Conservation (phyloP, 352 stramenopile species). For the Peronosclerospora sorghi region DNA sequence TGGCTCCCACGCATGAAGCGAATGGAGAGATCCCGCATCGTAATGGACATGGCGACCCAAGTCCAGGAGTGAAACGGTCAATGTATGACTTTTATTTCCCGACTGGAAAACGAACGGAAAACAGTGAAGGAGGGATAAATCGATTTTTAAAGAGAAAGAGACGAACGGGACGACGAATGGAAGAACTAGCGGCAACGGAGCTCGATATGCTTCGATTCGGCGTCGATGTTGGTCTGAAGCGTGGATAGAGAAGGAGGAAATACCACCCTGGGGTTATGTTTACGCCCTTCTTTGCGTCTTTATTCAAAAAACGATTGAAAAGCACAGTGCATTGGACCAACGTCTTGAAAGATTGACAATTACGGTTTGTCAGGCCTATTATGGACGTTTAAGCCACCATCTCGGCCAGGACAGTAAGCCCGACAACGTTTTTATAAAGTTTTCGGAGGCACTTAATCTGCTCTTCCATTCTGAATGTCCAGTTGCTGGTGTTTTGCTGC, state of each 20-base stretch:
- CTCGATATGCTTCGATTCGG: conserved; percentile 55
- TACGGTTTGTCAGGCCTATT: conserved; percentile 15
- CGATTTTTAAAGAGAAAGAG: conserved; percentile 42
- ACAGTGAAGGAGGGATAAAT: conserved; percentile 6
- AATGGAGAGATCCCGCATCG: conserved; percentile 15
- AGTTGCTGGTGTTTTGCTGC: conserved; percentile 10
- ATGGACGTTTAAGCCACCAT: conserved; percentile 6
- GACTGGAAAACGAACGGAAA: background rate
- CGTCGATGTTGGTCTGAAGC: conserved; percentile 44
- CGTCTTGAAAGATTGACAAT: conserved; percentile 15
- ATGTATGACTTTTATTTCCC: conserved; percentile 62
- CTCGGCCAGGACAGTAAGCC: conserved; percentile 4
- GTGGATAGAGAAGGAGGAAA: conserved; percentile 21
- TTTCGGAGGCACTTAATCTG: conserved; percentile 18
- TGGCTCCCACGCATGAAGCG: background rate
- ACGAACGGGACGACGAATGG: conserved; percentile 12
- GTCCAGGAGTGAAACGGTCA: conserved; percentile 17
- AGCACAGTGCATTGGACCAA: conserved; percentile 11
- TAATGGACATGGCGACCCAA: conserved; percentile 11
- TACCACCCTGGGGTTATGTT: conserved; percentile 36
- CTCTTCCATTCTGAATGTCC: conserved; percentile 12
- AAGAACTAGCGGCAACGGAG: conserved; percentile 10
- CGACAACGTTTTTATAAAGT: conserved; percentile 13
- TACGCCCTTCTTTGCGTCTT: conserved; percentile 19
- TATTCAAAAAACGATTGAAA: conserved; percentile 10